phyloP scores from a whole-genome alignment of 495 filamentous ascomycete genomes.

The Evernia prunastri region DNA sequence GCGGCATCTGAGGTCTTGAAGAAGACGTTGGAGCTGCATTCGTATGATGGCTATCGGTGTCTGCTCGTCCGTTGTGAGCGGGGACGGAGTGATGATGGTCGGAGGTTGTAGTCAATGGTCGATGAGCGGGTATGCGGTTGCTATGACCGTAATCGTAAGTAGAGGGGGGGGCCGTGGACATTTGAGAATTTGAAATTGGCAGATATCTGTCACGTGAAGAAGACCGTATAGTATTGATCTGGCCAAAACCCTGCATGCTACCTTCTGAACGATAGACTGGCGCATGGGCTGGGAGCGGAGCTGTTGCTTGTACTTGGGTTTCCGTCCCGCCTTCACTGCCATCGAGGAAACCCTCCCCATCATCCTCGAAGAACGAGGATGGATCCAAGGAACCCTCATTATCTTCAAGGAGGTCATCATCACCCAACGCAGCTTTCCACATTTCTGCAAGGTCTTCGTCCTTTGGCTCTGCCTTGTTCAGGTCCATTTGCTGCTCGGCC shows the following conservation, averaged over 20 bases:
- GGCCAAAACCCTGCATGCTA: conserved; percentile 31
- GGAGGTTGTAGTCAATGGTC: conserved; percentile 10
- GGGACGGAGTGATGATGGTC: conserved; percentile 8
- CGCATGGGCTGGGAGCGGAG: conserved; percentile 1
- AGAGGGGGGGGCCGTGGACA: conserved; percentile 23
- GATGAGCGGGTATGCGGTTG: conserved; percentile 21
- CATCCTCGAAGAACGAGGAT: conserved; percentile 57
- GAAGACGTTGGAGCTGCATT: conserved; percentile 5
- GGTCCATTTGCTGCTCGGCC: conserved; percentile 20
- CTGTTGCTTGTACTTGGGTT: neutral
- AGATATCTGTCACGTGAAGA: conserved; percentile 8
- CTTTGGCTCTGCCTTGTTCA: conserved; percentile 27
- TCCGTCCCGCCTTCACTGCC: conserved; percentile 30
- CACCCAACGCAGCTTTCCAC: conserved; percentile 76
- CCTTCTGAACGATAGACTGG: conserved; percentile 27
- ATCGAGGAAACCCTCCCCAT: conserved; percentile 68
- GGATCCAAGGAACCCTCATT: conserved; percentile 48
- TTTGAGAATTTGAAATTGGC: conserved; percentile 7
- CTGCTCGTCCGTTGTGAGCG: conserved; percentile 8
- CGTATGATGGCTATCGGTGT: conserved; percentile 8
- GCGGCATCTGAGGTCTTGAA: conserved; percentile 33
- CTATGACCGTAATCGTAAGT: conserved; percentile 13
- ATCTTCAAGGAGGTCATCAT: conserved; percentile 69
- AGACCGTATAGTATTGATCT: conserved; percentile 26
- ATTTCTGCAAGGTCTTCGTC: conserved; percentile 66